Evolutionary conservation across 768 basidiomycete species (phyloP), one percentile per base, ranked within the genome.

Genomic region (Suillus cothurnatus): DNA sequence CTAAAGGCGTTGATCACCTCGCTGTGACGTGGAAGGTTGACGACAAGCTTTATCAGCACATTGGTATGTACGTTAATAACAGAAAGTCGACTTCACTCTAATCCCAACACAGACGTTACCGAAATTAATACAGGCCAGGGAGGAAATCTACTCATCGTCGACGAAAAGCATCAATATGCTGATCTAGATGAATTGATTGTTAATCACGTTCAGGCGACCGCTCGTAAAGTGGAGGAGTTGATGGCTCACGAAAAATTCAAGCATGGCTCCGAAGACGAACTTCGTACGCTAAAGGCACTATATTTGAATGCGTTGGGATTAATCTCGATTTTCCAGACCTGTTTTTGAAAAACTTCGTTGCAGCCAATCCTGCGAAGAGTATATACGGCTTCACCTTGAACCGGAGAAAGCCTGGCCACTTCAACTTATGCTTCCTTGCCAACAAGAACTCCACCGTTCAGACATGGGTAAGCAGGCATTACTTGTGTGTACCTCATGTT

Each of bases 11-110:
- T 43, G 87, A 97, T 71, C 97, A 99, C 79, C 82, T 99, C 43
- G 97, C 97, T 52, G 92, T 99, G 12, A 99, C 97, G 0, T 99
- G 97, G 97, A 99, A 99, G 79, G 95, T 99, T 2, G 97, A 96
- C 68, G 92, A 97, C 64, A 93, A 90, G 66, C 80, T 99, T 32
- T 99, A 93, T 77, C 97, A 99, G 73, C 97, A 99, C 73, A 92
- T 99, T 64, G 95, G 95, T 95, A 72, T 60, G 90, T 72, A 39
- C 2, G 47, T 43, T 63, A 23, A 15, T 23, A 43, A 55, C 26
- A 23, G 31, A 43, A 7, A n/a, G 49, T 32, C 31, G 19, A 63
- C 57, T 68, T 6, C 34, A 23, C 28, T 56, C 68, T 71, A n/a
- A 69, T 66, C 32, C 26, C 57, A 32, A 53, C 34, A 1, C 68